Percentiles rank a stretch among this genome's conserved stretches.
Evolutionary conservation across 768 basidiomycete genomes (phyloP).

Genomic region (Favolaschia claudopus): DNA sequence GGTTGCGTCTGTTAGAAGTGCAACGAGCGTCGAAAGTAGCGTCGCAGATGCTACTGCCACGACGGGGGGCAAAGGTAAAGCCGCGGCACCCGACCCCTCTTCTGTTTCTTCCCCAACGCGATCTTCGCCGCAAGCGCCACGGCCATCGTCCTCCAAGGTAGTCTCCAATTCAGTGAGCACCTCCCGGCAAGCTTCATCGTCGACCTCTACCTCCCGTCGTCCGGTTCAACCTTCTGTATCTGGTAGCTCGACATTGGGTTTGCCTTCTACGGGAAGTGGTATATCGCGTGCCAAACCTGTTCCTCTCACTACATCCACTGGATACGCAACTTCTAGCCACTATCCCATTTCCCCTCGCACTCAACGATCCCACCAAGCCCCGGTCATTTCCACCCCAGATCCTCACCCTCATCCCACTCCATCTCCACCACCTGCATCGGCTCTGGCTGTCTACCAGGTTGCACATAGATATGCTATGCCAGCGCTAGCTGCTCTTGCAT

Average conservation of each 20-base stretch:
- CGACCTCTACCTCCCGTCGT: conserved; percentile 30
- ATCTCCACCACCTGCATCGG: conserved; percentile 70
- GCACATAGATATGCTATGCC: conserved; percentile 80
- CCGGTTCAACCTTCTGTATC: conserved; percentile 4
- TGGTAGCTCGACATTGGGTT: conserved; percentile 3
- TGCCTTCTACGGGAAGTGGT: conserved; percentile 9
- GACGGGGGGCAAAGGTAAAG: conserved; percentile 40
- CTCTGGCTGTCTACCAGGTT: conserved; percentile 77
- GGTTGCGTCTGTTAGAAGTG: conserved; percentile 54
- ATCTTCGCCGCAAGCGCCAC: conserved; percentile 27
- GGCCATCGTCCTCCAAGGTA: conserved; percentile 33
- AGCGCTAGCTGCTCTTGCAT: conserved; percentile 66
- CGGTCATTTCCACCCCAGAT: conserved; percentile 52
- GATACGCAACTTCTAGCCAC: conserved; percentile 44
- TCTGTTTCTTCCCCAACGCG: conserved; percentile 28
- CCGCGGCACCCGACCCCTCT: conserved; percentile 29
- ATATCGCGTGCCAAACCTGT: conserved; percentile 49
- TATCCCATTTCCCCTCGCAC: conserved; percentile 59
- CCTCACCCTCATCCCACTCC: conserved; percentile 78
- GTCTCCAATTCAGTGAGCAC: conserved; percentile 30
- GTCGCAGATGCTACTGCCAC: conserved; percentile 39
- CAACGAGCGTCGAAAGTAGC: conserved; percentile 59
- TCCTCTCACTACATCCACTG: conserved; percentile 44
- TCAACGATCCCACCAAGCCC: conserved; percentile 45
- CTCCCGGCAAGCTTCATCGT: conserved; percentile 28